These are phyloP conservation scores for Syncephalastrum contaminatum DNA, from an alignment of 371 early-diverging fungal species.

Conservation along the genomic window DNA sequence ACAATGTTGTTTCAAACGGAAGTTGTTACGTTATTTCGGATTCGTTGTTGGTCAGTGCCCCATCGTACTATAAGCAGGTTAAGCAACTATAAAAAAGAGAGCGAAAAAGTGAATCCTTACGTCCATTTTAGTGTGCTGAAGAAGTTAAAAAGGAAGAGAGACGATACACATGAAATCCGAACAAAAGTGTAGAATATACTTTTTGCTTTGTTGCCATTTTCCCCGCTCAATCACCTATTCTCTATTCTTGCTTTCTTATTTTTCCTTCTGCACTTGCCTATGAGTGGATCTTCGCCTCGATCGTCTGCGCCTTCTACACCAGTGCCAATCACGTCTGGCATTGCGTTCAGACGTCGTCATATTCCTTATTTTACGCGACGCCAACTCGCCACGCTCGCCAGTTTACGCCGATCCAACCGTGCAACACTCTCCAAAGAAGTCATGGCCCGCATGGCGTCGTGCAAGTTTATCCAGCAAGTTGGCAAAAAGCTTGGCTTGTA, in stretches of 20 bases:
- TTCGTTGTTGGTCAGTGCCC: no score
- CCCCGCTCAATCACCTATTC: no score
- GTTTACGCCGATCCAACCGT: slow-evolving; percentile 25
- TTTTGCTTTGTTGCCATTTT: no score
- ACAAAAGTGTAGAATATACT: background rate
- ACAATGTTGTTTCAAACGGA: no score
- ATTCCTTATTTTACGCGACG: slow-evolving; percentile 45
- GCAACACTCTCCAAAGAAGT: slow-evolving; percentile 27
- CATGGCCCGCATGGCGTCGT: slow-evolving; percentile 31
- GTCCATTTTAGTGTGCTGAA: no score
- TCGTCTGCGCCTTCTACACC: slow-evolving; percentile 26
- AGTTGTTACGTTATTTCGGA: no score
- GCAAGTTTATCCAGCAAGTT: slow-evolving; percentile 51
- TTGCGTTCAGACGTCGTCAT: slow-evolving; percentile 35
- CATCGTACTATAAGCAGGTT: no score
- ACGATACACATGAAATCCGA: background rate
- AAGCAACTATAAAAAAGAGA: no score
- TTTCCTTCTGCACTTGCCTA: background rate
- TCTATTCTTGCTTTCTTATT: background rate
- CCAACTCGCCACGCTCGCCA: slow-evolving; percentile 33
- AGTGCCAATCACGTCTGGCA: slow-evolving; percentile 30
- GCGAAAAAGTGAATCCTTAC: no score
- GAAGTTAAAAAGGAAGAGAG: no score
- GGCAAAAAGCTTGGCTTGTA: slow-evolving; percentile 52
- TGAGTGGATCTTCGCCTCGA: slow-evolving; percentile 26